These are phyloP conservation scores for Rubia balearica DNA, from an alignment of 305 asterid species.

Conservation along the genomic window DNA sequence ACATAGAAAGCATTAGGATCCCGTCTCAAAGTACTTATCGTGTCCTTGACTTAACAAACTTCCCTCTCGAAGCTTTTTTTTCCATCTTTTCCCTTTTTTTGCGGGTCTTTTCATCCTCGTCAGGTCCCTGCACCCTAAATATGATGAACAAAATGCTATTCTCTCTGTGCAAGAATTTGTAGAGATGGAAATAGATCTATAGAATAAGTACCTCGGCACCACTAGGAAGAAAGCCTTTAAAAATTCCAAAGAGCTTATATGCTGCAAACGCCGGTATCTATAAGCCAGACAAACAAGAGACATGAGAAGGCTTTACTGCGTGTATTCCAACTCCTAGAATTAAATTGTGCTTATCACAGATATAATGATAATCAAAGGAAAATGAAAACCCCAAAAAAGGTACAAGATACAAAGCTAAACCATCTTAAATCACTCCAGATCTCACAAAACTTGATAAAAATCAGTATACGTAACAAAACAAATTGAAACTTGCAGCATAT, in stretches of 20 bases:
- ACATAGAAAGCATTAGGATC: not conserved
- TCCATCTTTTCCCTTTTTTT: conserved; percentile 92
- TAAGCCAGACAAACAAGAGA: not conserved
- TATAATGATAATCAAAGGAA: not conserved
- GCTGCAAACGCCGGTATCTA: conserved; percentile 92
- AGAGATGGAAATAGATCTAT: not conserved
- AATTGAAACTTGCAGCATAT: not conserved
- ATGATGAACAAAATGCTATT: not conserved
- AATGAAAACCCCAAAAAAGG: not conserved
- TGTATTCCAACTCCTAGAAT: not conserved
- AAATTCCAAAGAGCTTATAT: conserved; percentile 67
- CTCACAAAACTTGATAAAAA: not conserved
- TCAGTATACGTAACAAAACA: not conserved
- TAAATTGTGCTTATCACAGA: not conserved
- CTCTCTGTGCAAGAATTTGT: not conserved
- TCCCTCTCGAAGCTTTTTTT: conserved; percentile 76
- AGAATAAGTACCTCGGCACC: conserved; percentile 58
- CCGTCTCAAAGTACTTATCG: conserved; percentile 26
- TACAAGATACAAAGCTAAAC: too few species aligned
- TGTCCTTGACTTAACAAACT: conserved; percentile 58
- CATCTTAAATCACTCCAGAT: too few species aligned
- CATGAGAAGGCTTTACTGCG: not conserved
- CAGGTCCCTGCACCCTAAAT: conserved; percentile 43
- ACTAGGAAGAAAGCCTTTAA: conserved; percentile 63
- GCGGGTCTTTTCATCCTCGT: conserved; percentile 80